Percentiles rank a stretch among this genome's conserved stretches.
These are phyloP conservation scores for Rhynchospora breviuscula DNA, from an alignment of 176 grass and related monocot species.

Conservation along the genomic window DNA sequence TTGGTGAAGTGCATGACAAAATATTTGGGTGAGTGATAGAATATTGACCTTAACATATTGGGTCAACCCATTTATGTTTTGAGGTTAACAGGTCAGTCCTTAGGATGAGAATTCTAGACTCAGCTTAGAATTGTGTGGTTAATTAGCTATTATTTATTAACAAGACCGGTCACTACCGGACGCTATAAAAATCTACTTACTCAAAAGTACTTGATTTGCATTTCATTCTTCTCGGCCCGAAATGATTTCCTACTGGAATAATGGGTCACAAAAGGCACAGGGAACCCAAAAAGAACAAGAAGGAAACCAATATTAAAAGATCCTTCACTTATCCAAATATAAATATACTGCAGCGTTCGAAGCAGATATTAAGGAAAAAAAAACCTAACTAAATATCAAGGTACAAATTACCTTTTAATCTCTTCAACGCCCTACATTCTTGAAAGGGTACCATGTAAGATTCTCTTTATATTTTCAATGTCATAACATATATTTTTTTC, in stretches of 20 bases:
- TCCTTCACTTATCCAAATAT: not conserved
- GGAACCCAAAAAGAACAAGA: not conserved
- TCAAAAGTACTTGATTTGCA: not conserved
- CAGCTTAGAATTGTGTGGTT: not conserved
- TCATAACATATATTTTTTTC: not conserved
- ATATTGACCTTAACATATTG: not conserved
- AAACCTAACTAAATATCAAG: not conserved
- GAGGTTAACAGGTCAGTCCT: not conserved
- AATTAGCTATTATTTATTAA: not conserved
- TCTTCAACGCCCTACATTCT: constrained; percentile 33
- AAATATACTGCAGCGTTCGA: not conserved
- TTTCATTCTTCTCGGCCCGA: not conserved
- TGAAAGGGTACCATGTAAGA: constrained; percentile 79
- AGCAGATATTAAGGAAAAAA: too few species aligned
- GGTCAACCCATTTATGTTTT: not conserved
- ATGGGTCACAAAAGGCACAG: not conserved
- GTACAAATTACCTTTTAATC: constrained; percentile 39
- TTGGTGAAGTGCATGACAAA: not conserved
- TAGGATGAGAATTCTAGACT: not conserved
- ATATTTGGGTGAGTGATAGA: not conserved
- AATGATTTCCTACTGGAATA: not conserved
- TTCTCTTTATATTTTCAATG: constrained; percentile 6
- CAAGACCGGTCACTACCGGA: not conserved
- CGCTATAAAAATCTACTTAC: not conserved
- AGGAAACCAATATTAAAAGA: not conserved